These are phyloP conservation scores for Leucocoprinus sp. DNA, from an alignment of 768 basidiomycete genomes.

Conservation along the genomic window DNA sequence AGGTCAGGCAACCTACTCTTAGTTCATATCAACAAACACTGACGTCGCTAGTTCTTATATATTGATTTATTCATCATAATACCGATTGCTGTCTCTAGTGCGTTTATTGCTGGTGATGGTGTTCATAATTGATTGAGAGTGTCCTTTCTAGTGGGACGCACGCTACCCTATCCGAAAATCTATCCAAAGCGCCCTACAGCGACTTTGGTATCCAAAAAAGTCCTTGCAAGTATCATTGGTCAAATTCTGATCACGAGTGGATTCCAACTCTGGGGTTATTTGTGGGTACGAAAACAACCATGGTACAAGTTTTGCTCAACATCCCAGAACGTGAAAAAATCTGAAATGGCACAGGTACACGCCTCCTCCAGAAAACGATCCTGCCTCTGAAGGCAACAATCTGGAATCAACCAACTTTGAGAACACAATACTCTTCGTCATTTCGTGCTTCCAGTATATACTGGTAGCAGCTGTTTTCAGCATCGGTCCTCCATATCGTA, in stretches of 20 bases:
- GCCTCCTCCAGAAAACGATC: slow-evolving; percentile 45
- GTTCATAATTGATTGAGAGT: slow-evolving; percentile 2
- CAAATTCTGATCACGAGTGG: slow-evolving; percentile 83
- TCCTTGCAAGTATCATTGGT: slow-evolving; percentile 86
- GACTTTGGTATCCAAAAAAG: slow-evolving; percentile 91
- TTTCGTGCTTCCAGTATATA: slow-evolving; percentile 99
- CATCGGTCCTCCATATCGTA: slow-evolving; percentile 94
- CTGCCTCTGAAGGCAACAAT: slow-evolving; percentile 52
- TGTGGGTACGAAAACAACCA: slow-evolving; percentile 78
- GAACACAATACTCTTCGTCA: slow-evolving; percentile 84
- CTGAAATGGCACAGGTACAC: slow-evolving; percentile 52
- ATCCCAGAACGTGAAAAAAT: neutral
- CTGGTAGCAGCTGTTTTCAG: slow-evolving; percentile 95
- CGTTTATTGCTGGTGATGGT: slow-evolving; percentile 23
- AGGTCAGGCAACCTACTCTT: slow-evolving; percentile 41
- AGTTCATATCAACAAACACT: slow-evolving; percentile 8
- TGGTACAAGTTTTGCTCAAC: slow-evolving; percentile 52
- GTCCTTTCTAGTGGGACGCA: slow-evolving; percentile 77
- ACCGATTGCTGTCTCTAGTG: slow-evolving; percentile 92
- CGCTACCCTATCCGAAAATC: slow-evolving; percentile 80
- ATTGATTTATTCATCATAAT: slow-evolving; percentile 98
- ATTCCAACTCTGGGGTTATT: slow-evolving; percentile 80
- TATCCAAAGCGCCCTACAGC: slow-evolving; percentile 90
- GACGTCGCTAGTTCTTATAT: slow-evolving; percentile 69
- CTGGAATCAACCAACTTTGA: slow-evolving; percentile 85